phyloP scores from a whole-genome alignment of 106 monocot genomes.

The Acorus calamus region DNA sequence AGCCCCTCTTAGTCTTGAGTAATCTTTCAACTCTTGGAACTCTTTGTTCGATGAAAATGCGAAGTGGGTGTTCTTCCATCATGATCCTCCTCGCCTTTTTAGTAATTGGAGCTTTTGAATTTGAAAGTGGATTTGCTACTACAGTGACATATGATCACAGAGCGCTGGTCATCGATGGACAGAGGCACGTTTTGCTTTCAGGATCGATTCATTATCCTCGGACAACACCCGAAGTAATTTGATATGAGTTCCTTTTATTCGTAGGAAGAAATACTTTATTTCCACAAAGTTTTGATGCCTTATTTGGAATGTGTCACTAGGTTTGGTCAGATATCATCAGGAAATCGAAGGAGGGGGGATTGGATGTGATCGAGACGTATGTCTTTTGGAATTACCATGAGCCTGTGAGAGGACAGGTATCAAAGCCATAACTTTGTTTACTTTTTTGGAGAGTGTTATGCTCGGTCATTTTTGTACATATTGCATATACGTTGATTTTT shows the following conservation, averaged over 20 bases:
- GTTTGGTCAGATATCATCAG: constrained; percentile 54
- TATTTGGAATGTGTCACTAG: constrained; percentile 8
- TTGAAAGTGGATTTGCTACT: background rate
- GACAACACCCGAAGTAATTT: constrained; percentile 32
- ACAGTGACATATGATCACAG: constrained; percentile 27
- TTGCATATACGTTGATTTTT: too few relatives aligned
- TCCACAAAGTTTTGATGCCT: background rate
- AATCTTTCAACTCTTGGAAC: too few relatives aligned
- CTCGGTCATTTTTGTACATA: too few relatives aligned
- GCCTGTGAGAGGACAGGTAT: constrained; percentile 26
- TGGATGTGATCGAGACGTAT: constrained; percentile 64
- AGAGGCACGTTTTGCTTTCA: constrained; percentile 26
- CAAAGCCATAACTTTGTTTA: too few relatives aligned
- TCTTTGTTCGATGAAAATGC: too few relatives aligned
- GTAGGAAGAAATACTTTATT: background rate
- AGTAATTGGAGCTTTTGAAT: too few relatives aligned
- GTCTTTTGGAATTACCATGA: constrained; percentile 73
- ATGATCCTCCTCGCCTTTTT: too few relatives aligned
- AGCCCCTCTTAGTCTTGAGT: too few relatives aligned
- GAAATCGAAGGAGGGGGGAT: constrained; percentile 57
- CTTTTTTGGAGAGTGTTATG: too few relatives aligned
- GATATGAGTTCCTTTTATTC: background rate
- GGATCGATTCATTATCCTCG: constrained; percentile 48
- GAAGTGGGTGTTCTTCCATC: too few relatives aligned
- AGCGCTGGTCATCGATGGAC: constrained; percentile 30